phyloP scores from a whole-genome alignment of 2,329 filamentous ascomycete species.

The Passalora sequoiae region DNA sequence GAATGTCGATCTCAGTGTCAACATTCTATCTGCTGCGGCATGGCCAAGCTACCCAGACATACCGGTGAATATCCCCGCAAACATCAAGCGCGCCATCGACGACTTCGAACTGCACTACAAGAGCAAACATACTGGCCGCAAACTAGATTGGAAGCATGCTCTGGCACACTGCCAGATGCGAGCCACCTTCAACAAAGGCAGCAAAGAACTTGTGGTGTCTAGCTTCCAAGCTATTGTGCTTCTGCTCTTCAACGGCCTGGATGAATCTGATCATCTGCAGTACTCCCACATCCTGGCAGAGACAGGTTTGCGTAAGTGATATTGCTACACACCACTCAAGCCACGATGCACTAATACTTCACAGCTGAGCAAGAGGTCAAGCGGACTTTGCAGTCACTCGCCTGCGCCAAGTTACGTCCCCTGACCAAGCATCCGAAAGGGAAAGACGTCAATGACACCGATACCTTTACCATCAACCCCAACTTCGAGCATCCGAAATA shows the following conservation, averaged over 20 bases:
- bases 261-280: conserved; percentile 58
- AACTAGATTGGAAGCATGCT: conserved; percentile 85
- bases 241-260: conserved; percentile 76
- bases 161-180: conserved; percentile 86
- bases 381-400: conserved; percentile 89
- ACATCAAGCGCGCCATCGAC: conserved; percentile 69
- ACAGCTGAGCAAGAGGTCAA: conserved; percentile 69
- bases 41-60: conserved; percentile 90
- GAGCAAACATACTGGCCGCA: conserved; percentile 79
- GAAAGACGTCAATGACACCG: conserved; percentile 65
- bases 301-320: conserved; percentile 62
- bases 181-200: conserved; percentile 70
- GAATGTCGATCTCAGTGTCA: conserved; percentile 74
- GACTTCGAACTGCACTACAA: conserved; percentile 84
- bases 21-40: conserved; percentile 80
- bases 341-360: conserved; percentile 23
- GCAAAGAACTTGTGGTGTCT: conserved; percentile 84
- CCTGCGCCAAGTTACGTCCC: conserved; percentile 82
- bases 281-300: conserved; percentile 71
- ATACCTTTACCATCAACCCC: conserved; percentile 79
- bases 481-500: conserved; percentile 74
- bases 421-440: conserved; percentile 80
- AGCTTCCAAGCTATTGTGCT: conserved; percentile 90
- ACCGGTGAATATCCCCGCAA: conserved; percentile 65
- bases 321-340: neutral